These are phyloP conservation scores for Pisolithus marmoratus DNA, from an alignment of 768 basidiomycete genomes.

Conservation along the genomic window DNA sequence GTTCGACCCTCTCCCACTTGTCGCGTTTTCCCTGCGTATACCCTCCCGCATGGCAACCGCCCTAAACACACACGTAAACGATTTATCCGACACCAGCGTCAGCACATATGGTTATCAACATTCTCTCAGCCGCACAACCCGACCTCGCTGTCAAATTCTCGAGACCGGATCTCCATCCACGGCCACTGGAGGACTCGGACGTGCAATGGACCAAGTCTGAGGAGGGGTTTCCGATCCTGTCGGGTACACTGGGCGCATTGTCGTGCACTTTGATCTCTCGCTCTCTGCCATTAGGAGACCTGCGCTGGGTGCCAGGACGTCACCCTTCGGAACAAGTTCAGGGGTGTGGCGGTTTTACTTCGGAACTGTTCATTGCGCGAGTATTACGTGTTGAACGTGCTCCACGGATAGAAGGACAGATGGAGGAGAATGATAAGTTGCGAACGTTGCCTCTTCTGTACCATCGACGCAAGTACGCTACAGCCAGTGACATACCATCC, in stretches of 20 bases:
- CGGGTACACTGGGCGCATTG: constrained; percentile 61
- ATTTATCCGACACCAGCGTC: constrained; percentile 10
- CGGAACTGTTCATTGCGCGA: constrained; percentile 78
- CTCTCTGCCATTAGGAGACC: constrained; percentile 57
- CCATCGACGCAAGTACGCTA: constrained; percentile 55
- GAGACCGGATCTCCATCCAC: constrained; percentile 58
- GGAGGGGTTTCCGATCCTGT: constrained; percentile 57
- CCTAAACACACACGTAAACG: constrained; percentile 31
- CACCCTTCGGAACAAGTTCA: constrained; percentile 12
- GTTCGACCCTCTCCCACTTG: constrained; percentile 80
- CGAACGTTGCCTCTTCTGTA: constrained; percentile 56
- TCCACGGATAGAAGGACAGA: constrained; percentile 15
- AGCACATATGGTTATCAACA: constrained; percentile 70
- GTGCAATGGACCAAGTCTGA: constrained; percentile 36
- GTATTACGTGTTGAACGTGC: constrained; percentile 58
- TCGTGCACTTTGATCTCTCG: constrained; percentile 61
- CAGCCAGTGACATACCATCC: constrained; percentile 30
- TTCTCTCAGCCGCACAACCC: constrained; percentile 67
- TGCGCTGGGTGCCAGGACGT: constrained; percentile 32
- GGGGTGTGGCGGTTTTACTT: constrained; percentile 34
- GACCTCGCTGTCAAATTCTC: constrained; percentile 65
- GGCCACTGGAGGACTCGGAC: constrained; percentile 42
- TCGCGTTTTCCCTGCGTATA: constrained; percentile 84
- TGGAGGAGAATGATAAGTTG: constrained; percentile 9
- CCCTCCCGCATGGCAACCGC: constrained; percentile 82